Evolutionary conservation across 1,284 basidiomycete genomes (phyloP).

Genomic region (Moniliophthora roreri): DNA sequence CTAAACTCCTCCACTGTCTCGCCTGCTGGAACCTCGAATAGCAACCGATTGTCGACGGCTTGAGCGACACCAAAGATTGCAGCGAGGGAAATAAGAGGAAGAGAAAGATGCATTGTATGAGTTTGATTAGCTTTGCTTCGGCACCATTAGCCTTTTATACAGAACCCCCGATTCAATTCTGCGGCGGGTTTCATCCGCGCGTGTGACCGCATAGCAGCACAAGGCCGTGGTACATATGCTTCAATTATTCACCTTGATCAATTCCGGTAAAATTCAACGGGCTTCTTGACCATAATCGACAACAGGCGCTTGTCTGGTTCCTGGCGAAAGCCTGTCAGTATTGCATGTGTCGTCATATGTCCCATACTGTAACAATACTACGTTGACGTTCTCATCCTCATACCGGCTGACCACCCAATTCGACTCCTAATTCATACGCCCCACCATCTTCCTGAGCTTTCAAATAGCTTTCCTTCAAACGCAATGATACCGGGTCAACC

Average conservation of each 20-base stretch:
- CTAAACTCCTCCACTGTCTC: not conserved
- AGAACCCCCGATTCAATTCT: not conserved
- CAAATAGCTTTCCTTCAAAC: slow-evolving; percentile 41
- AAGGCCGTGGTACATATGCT: not conserved
- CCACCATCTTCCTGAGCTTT: slow-evolving; percentile 13
- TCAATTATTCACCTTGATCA: not conserved
- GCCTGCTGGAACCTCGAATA: not conserved
- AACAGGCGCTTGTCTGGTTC: too few relatives aligned
- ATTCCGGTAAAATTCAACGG: not conserved
- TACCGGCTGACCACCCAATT: not conserved
- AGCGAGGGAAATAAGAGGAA: not conserved
- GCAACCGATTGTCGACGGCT: slow-evolving; percentile 2
- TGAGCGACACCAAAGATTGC: not conserved
- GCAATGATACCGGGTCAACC: slow-evolving; percentile 43
- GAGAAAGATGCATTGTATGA: not conserved
- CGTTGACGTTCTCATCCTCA: not conserved
- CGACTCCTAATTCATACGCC: not conserved
- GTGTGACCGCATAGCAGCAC: not conserved
- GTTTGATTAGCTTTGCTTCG: not conserved
- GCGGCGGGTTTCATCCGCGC: not conserved
- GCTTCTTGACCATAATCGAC: too few relatives aligned
- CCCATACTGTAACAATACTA: not conserved
- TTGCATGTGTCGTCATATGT: not conserved
- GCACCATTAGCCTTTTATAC: not conserved
- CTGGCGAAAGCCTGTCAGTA: too few relatives aligned